Conservation (phyloP, 169 alveolate genomes). For the Ichthyophthirius multifiliis region DNA sequence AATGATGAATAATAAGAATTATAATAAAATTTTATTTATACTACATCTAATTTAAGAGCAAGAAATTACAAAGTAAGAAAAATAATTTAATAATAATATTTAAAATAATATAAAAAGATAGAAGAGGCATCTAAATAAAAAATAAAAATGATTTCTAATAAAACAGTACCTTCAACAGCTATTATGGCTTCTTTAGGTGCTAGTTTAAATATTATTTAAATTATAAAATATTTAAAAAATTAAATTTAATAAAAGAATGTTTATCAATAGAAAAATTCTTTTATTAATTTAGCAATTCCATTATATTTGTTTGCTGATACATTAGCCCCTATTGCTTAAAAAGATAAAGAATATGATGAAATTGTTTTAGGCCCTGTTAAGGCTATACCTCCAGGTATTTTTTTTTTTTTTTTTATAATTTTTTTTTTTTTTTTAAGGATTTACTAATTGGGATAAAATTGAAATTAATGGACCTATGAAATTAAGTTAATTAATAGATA, state of each 20-base stretch:
- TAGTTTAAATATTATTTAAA: constrained; percentile 94
- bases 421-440: constrained; percentile 33
- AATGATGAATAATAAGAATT: constrained; percentile 97
- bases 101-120: constrained; percentile 36
- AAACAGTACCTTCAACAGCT: constrained; percentile 99
- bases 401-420: neutral
- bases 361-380: constrained; percentile 93
- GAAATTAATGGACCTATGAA: constrained; percentile 79
- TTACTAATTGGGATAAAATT: constrained; percentile 97
- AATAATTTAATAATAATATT: neutral
- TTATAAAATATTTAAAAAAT: constrained; percentile 67
- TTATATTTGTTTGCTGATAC: constrained; percentile 83
- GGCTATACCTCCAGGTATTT: constrained; percentile 90
- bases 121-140: constrained; percentile 89
- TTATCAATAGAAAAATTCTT: constrained; percentile 89
- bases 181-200: constrained; percentile 99
- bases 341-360: constrained; percentile 92
- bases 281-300: constrained; percentile 93
- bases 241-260: constrained; percentile 27
- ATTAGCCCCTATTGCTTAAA: constrained; percentile 58
- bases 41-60: constrained; percentile 97
- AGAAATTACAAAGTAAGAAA: constrained; percentile 87
- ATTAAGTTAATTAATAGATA: constrained; percentile 54
- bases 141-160: constrained; percentile 99
- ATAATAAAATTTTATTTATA: constrained; percentile 96